Conservation (phyloP, 192 early-diverging fungal species). For the Nowakowskiella sp. region DNA sequence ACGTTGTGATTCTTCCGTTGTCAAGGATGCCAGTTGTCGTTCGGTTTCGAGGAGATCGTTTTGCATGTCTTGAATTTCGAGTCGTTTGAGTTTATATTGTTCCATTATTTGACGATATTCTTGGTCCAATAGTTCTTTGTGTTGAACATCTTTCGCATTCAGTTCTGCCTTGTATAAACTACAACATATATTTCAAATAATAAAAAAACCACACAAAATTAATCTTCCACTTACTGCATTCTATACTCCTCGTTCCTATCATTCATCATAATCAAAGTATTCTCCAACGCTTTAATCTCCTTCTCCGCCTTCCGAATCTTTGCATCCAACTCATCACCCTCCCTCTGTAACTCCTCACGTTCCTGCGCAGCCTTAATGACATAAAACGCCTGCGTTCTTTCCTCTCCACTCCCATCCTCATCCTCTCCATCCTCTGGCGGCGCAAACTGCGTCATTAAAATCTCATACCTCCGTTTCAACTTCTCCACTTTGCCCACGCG, state of each 20-base stretch:
- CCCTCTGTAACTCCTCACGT: conserved; percentile 48
- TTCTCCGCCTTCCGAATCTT: conserved; percentile 53
- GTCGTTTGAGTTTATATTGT: conserved; percentile 40
- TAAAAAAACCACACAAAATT: too few species aligned
- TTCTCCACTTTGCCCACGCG: conserved; percentile 50
- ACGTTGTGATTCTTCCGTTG: conserved; percentile 30
- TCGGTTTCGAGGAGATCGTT: conserved; percentile 30
- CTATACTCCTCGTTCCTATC: conserved; percentile 49
- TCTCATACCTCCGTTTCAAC: conserved; percentile 50
- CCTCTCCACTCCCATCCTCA: conserved; percentile 25
- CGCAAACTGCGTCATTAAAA: conserved; percentile 54
- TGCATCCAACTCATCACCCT: conserved; percentile 52
- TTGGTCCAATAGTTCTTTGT: conserved; percentile 49
- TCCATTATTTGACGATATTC: conserved; percentile 51
- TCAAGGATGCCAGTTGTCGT: conserved; percentile 13
- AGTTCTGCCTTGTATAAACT: conserved; percentile 48
- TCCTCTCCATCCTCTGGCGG: conserved; percentile 29
- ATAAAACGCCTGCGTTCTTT: conserved; percentile 53
- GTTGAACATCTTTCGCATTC: conserved; percentile 46
- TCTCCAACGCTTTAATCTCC: conserved; percentile 56
- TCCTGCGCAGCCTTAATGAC: conserved; percentile 52
- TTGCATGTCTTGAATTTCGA: conserved; percentile 43
- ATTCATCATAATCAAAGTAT: conserved; percentile 54
- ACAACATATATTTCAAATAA: conserved; percentile 2
- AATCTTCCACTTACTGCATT: conserved; percentile 43